Base-by-base conservation (phyloP, 768 basidiomycete species). In the Sarcomyxa edulis region DNA sequence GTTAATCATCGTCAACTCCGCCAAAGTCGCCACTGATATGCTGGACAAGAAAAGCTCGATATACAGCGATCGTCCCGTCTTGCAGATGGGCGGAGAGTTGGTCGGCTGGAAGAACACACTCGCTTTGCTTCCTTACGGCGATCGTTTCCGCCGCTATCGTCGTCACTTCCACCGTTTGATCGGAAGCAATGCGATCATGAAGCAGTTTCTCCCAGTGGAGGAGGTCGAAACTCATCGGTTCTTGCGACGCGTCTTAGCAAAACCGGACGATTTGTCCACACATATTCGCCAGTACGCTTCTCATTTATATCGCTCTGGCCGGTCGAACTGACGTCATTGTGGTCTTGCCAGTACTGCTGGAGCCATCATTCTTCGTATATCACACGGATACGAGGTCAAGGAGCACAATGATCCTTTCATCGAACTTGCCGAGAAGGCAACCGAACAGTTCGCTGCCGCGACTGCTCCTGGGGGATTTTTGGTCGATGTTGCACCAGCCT, bases 41-140 rank as follows among this genome's bases (percentile, higher is more conserved):
- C 63, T 83, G 34, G 78, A 84, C 54, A 80, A 79, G 59, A 79
- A 79, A 48, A 78, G 76, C 43, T 64, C 74, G 19, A 68, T 74
- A 29, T 83, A 82, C 53, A 82, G 81, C 14, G 81, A 83, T 47
- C 74, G 81, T n/a, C 81, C 81, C 33, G 58, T 56, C 32, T 53
- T 71, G 10, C 65, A 68, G 40, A 71, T 74, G 74, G 74, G 65
- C 23, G 75, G 73, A 21, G 72, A 76, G 47, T 62, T 77, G 15
- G 65, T 72, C 21, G 75, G 75, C 27, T 77, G 75, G 75, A 76
- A 74, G 42, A 71, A 75, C 38, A 69, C 71, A 0, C 64, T 76
- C 19, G 73, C 69, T 15, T 64, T 77, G 31, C 53, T 76, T n/a
- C 72, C 69, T n/a, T 77, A 75, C 42, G 70, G 72, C 40, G 71